Evolutionary conservation across 495 filamentous ascomycete species (phyloP), one percentile per base, ranked within the genome.

Genomic region (Neurospora intermedia): DNA sequence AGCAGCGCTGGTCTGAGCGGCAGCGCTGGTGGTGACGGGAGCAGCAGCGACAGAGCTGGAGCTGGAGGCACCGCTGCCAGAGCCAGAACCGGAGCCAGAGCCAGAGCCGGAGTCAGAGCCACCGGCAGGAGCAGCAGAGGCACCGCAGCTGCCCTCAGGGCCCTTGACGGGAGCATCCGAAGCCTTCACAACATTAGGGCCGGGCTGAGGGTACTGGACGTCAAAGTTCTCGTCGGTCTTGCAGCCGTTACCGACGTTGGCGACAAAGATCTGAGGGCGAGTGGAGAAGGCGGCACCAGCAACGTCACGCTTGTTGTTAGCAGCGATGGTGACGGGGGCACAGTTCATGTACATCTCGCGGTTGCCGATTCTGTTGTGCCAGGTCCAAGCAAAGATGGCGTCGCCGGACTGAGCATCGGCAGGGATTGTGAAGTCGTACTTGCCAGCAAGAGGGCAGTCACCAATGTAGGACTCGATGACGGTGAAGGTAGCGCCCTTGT

Each of bases 271-370:
- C 54, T 83, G 71, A 9, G 91, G 90, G 18, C 89, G 86, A 40
- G 78, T 66, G 23, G 79, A 80, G 75, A 90, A 89, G 10, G 84
- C 79, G n/a, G 77, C 72, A 6, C 43, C 69, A 72, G 39, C 43
- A 43, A 42, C 74, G 70, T 75, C 79, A 62, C 83, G 82, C 78
- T 82, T 82, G 59, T 72, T 69, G 70, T 83, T 83, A 35, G 79
- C 77, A 54, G 77, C 81, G 78, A 91, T 88, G 54, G 81, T 85
- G 74, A 91, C 85, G 27, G 82, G 74, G 38, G 89, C 89, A 75
- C 90, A 92, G 76, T 89, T 88, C 89, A 89, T 89, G 82, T 92
- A 91, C 77, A 87, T 86, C 78, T 92, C 90, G 41, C 90, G 84
- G 80, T 91, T 92, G 11, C 90, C 91, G 66, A 89, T 80, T 69